phyloP scores from a whole-genome alignment of 2,329 filamentous ascomycete genomes.

The Graphilbum fragrans region DNA sequence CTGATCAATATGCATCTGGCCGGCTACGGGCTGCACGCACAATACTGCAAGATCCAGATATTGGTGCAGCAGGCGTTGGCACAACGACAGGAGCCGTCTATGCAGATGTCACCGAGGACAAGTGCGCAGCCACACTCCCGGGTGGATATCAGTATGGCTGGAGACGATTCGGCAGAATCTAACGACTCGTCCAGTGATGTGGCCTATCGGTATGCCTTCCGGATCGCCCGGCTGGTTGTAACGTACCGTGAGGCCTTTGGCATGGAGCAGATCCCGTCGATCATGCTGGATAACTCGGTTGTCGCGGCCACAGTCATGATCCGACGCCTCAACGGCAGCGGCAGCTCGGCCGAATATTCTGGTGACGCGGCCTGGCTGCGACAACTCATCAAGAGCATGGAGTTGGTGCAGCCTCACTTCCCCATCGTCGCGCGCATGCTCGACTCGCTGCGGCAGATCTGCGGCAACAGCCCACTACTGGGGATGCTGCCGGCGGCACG shows the following conservation, averaged over 20 bases:
- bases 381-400: conserved; percentile 2
- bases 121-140: background rate
- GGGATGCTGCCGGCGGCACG: background rate
- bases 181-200: too few species aligned
- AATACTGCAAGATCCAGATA: conserved; percentile 7
- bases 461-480: background rate
- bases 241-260: conserved; percentile 6
- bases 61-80: conserved; percentile 1
- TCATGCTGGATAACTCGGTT: conserved; percentile 6
- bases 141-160: background rate
- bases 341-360: background rate
- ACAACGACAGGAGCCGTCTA: background rate
- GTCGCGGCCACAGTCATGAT: conserved; percentile 6
- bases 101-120: background rate
- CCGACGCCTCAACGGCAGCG: background rate
- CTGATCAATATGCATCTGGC: conserved; percentile 3
- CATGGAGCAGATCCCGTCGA: conserved; percentile 5
- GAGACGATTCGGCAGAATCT: background rate
- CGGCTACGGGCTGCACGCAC: conserved; percentile 3
- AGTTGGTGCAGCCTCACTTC: conserved; percentile 3
- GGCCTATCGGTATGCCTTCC: conserved; percentile 3
- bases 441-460: conserved; percentile 3
- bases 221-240: conserved; percentile 4
- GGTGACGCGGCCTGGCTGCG: conserved; percentile 1
- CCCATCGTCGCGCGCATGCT: conserved; percentile 6